Conservation (phyloP, 2,329 filamentous ascomycete species). For the Trichothecium roseum region DNA sequence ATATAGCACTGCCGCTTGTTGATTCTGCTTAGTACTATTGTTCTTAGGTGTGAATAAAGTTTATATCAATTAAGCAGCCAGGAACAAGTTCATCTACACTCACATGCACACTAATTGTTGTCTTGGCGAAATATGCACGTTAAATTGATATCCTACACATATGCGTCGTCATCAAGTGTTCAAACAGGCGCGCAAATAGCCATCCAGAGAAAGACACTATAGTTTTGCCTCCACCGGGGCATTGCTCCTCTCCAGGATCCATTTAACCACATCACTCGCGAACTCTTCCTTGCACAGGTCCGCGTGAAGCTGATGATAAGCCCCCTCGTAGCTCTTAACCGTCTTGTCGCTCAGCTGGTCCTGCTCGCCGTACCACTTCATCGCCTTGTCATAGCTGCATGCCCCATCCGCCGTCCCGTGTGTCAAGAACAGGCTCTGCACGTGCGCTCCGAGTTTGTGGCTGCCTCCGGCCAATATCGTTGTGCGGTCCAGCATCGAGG, state of each 20-base stretch:
- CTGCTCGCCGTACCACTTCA: conserved; percentile 50
- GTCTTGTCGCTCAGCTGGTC: conserved; percentile 53
- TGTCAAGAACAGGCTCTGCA: conserved; percentile 57
- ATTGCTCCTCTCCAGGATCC: conserved; percentile 44
- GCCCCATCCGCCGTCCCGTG: conserved; percentile 70
- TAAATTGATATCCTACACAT: too few species aligned
- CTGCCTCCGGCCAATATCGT: conserved; percentile 46
- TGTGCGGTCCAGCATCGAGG: conserved; percentile 68
- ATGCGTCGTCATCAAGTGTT: too few species aligned
- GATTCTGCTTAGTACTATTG: too few species aligned
- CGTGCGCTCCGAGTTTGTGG: conserved; percentile 37
- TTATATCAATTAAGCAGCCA: too few species aligned
- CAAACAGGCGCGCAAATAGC: too few species aligned
- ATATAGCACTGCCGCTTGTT: too few species aligned
- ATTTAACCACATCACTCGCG: conserved; percentile 50
- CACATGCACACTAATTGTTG: too few species aligned
- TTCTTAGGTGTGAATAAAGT: too few species aligned
- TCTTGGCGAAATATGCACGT: too few species aligned
- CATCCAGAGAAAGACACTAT: conserved; percentile 10
- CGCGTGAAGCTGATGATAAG: conserved; percentile 64
- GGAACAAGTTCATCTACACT: too few species aligned
- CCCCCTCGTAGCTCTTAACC: conserved; percentile 66
- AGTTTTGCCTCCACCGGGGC: conserved; percentile 24
- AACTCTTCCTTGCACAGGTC: conserved; percentile 46
- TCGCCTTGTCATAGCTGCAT: conserved; percentile 54